Conservation (phyloP, 202 grass and related monocot genomes). For the Eragrostis tef region DNA sequence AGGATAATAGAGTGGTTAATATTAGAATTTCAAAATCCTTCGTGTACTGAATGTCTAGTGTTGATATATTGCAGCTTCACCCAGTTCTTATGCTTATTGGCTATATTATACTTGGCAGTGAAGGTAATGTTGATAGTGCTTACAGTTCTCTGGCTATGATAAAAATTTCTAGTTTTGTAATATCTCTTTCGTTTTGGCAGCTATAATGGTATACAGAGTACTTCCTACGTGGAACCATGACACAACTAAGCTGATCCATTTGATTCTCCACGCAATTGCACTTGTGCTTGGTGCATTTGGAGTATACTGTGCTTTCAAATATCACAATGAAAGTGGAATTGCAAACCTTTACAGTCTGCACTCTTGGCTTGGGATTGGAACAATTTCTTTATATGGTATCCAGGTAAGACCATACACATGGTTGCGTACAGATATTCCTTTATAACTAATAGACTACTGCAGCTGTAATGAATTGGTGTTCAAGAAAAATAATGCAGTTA, state of each 20-base stretch:
- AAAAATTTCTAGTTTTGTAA: conserved; percentile 34
- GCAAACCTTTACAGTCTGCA: conserved; percentile 81
- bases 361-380: conserved; percentile 78
- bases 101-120: conserved; percentile 69
- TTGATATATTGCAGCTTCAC: conserved; percentile 61
- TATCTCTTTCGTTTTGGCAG: conserved; percentile 49
- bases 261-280: conserved; percentile 61
- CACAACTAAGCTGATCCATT: conserved; percentile 60
- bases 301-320: conserved; percentile 76
- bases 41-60: not conserved
- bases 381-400: conserved; percentile 64
- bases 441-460: not conserved
- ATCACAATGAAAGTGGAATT: conserved; percentile 75
- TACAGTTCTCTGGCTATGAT: not conserved
- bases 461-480: conserved; percentile 6
- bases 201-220: conserved; percentile 69
- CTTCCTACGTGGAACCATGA: conserved; percentile 54
- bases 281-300: conserved; percentile 64
- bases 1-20: conserved; percentile 18
- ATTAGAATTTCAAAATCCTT: not conserved
- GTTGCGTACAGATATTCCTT: not conserved
- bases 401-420: conserved; percentile 50
- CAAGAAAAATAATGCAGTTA: not conserved
- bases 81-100: conserved; percentile 82
- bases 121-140: conserved; percentile 55